These are phyloP conservation scores for Babjeviella inositovora DNA, from an alignment of 805 yeast genomes.

Conservation along the genomic window DNA sequence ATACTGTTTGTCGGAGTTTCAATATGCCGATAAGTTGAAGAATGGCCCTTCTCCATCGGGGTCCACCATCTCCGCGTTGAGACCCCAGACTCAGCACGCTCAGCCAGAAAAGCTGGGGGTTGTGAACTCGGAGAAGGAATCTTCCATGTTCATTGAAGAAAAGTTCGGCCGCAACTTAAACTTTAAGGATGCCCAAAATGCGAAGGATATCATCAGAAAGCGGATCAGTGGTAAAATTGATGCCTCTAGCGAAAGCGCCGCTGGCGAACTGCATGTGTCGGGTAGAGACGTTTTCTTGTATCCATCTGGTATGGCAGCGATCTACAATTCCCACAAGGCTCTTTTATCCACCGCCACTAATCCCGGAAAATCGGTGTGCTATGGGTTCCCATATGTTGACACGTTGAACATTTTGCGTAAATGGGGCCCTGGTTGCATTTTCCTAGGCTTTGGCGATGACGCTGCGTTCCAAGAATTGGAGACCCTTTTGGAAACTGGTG, in stretches of 20 bases:
- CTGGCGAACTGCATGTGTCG: slow-evolving; percentile 10
- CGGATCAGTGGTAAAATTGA: slow-evolving; percentile 59
- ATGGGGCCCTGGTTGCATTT: slow-evolving; percentile 85
- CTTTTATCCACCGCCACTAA: slow-evolving; percentile 19
- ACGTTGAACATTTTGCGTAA: slow-evolving; percentile 73
- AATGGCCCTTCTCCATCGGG: too few species aligned
- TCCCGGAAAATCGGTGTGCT: slow-evolving; percentile 62
- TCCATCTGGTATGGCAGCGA: slow-evolving; percentile 89
- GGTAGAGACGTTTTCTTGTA: slow-evolving; percentile 67
- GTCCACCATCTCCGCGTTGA: too few species aligned
- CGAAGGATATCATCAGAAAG: slow-evolving; percentile 56
- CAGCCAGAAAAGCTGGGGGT: too few species aligned
- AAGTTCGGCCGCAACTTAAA: slow-evolving; percentile 85
- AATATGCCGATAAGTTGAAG: slow-evolving; percentile 18
- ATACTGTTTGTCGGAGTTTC: slow-evolving; percentile 52
- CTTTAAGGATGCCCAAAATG: slow-evolving; percentile 55
- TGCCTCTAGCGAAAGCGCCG: slow-evolving; percentile 8
- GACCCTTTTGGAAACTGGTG: slow-evolving; percentile 35
- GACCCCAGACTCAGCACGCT: too few species aligned
- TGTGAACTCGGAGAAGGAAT: slow-evolving; percentile 33
- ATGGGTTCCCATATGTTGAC: slow-evolving; percentile 94
- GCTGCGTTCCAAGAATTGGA: slow-evolving; percentile 49
- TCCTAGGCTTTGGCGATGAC: slow-evolving; percentile 74
- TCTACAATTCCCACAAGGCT: slow-evolving; percentile 65
- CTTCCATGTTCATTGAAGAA: slow-evolving; percentile 62